These are phyloP conservation scores for Mycocentrospora acerina DNA, from an alignment of 2,329 filamentous ascomycete species.

Conservation along the genomic window DNA sequence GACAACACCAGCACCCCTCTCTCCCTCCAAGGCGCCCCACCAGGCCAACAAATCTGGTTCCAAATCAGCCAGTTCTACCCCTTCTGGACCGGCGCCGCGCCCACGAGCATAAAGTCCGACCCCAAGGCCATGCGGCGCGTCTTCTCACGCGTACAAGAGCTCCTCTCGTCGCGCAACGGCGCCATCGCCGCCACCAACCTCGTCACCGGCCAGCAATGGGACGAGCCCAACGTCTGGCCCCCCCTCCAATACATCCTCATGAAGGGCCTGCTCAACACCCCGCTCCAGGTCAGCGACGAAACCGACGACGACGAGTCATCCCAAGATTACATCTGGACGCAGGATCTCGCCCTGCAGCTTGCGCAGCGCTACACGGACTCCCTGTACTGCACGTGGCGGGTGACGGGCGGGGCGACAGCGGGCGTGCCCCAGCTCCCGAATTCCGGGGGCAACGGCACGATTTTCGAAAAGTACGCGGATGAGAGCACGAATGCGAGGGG, in stretches of 20 bases:
- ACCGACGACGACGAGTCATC: conserved; percentile 48
- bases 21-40: conserved; percentile 49
- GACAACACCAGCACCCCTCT: conserved; percentile 44
- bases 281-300: conserved; percentile 54
- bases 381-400: conserved; percentile 69
- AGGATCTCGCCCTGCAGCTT: conserved; percentile 58
- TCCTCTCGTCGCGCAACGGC: conserved; percentile 56
- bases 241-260: conserved; percentile 67
- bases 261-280: conserved; percentile 61
- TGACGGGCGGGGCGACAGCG: conserved; percentile 62
- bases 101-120: conserved; percentile 58
- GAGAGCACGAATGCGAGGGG: conserved; percentile 62
- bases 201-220: conserved; percentile 66
- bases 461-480: conserved; percentile 71
- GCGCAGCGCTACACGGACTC: conserved; percentile 68
- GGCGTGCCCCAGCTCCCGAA: conserved; percentile 23
- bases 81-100: conserved; percentile 69
- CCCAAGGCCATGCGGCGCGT: conserved; percentile 58
- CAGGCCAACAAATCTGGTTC: conserved; percentile 60
- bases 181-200: conserved; percentile 65
- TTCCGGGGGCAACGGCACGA: conserved; percentile 58
- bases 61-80: conserved; percentile 64
- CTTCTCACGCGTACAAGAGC: conserved; percentile 55
- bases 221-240: conserved; percentile 70
- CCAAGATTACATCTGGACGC: conserved; percentile 54